phyloP scores from a whole-genome alignment of 2,329 filamentous ascomycete genomes.

The Scytalidium sp. region DNA sequence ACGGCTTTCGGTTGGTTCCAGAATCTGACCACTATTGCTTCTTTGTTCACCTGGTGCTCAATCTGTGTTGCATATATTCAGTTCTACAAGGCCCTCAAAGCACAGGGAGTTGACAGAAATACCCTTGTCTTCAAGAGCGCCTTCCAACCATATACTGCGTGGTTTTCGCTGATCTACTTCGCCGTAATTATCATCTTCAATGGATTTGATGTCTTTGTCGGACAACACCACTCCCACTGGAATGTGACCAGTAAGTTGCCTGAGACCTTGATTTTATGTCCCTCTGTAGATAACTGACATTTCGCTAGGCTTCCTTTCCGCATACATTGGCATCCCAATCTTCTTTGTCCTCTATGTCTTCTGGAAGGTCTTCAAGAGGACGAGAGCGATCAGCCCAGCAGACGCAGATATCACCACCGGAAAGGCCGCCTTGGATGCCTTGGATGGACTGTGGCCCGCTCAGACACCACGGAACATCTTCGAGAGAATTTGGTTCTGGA shows the following conservation, averaged over 20 bases:
- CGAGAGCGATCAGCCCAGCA: constrained; percentile 36
- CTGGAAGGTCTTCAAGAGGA: constrained; percentile 70
- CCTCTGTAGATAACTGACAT: constrained; percentile 52
- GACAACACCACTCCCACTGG: constrained; percentile 54
- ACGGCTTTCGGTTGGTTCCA: constrained; percentile 39
- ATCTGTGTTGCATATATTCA: constrained; percentile 70
- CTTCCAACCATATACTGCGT: constrained; percentile 71
- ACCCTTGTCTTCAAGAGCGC: constrained; percentile 67
- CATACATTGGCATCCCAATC: constrained; percentile 69
- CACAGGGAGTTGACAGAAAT: constrained; percentile 65
- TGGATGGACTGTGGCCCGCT: constrained; percentile 38
- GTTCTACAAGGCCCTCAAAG: constrained; percentile 67
- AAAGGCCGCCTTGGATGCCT: constrained; percentile 41
- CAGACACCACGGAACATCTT: constrained; percentile 36
- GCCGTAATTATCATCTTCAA: constrained; percentile 72
- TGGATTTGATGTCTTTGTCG: constrained; percentile 74
- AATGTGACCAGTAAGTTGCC: constrained; percentile 47
- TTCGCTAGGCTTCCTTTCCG: constrained; percentile 69
- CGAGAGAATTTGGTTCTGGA: constrained; percentile 43
- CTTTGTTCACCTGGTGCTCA: constrained; percentile 69
- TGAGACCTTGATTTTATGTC: background rate
- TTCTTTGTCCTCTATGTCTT: constrained; percentile 67
- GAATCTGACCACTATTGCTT: constrained; percentile 66
- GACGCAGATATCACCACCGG: constrained; percentile 43
- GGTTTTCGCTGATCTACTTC: constrained; percentile 57